Evolutionary conservation across 2,329 filamentous ascomycete species (phyloP), one percentile per base, ranked within the genome.

Genomic region (Magnaporthales sp.): DNA sequence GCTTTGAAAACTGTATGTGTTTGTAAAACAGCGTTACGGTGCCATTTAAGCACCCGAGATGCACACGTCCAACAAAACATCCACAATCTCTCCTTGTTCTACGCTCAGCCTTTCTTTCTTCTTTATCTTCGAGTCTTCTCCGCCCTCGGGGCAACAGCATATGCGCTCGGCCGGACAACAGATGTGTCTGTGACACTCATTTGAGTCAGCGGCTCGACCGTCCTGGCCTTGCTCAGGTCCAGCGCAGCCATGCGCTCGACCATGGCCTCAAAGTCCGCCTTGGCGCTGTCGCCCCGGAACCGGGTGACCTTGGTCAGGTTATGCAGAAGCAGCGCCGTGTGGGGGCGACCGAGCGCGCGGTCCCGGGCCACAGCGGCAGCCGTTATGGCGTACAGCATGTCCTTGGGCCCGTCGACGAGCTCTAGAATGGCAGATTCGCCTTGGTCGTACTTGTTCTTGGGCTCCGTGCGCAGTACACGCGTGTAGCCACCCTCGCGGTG

Each of bases 351-450:
- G 15, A 87, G 76, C 63, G 77, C 74, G 67, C 82, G 78, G 73
- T 88, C 84, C 27, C 88, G 84, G 60, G 91, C 92, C 7, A 98
- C 83, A 0, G 92, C 89, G 72, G 90, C 91, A 29, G 95, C 95
- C 2, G 93, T 97, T 86, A 98, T 89, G 73, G 92, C 92, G 80
- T 97, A 97, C 38, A 93, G 91, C 82, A 97, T 91, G 78, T 99
- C 95, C 76, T 89, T 91, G 38, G 93, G 92, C 46, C 94, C 93
- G 78, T 99, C 95, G 69, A 99, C 93, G 32, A 99, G 86, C 79
- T 98, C 93, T 63, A 99, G 88, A 70, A 99, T 93, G 26, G 95
- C 94, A 38, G 90, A 93, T 70, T 89, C 86, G 9, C 91, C 94
- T 80, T 97, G 92, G 77, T 98, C 94, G 76, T 83, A 83, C 74